Evolutionary conservation across 768 basidiomycete genomes (phyloP).

Genomic region (Gloeostereum incarnatum): DNA sequence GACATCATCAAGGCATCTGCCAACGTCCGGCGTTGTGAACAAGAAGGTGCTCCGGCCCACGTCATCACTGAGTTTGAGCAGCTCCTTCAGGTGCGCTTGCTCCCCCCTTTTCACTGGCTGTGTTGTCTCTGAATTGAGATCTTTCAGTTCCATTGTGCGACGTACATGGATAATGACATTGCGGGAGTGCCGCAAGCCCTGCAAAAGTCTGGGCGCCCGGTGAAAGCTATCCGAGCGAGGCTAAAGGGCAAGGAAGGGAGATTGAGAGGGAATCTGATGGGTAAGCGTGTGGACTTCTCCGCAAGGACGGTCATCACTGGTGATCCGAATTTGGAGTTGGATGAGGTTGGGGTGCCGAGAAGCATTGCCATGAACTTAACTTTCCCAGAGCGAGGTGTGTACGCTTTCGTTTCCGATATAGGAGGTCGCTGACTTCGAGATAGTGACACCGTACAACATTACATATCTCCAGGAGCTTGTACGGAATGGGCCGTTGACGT

Average conservation of each 20-base stretch:
- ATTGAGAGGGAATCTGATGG: slow-evolving; percentile 97
- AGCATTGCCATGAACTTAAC: slow-evolving; percentile 98
- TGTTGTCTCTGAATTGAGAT: slow-evolving; percentile 1
- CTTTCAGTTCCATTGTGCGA: slow-evolving; percentile 92
- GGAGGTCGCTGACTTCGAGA: slow-evolving; percentile 6
- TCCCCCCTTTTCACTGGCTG: neutral
- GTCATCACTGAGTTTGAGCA: slow-evolving; percentile 96
- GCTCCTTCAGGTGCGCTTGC: slow-evolving; percentile 70
- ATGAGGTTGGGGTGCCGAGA: slow-evolving; percentile 93
- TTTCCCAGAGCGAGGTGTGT: slow-evolving; percentile 87
- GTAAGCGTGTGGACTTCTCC: slow-evolving; percentile 98
- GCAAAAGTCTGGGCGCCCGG: slow-evolving; percentile 94
- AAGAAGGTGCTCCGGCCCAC: slow-evolving; percentile 94
- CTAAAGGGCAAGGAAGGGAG: slow-evolving; percentile 99
- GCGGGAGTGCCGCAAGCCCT: slow-evolving; percentile 96
- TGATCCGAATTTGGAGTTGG: slow-evolving; percentile 92
- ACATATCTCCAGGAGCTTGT: slow-evolving; percentile 90
- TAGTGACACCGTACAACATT: slow-evolving; percentile 97
- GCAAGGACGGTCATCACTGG: slow-evolving; percentile 99
- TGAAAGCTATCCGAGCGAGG: slow-evolving; percentile 96
- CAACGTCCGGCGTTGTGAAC: slow-evolving; percentile 85
- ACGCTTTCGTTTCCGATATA: neutral
- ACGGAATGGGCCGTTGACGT: slow-evolving; percentile 86
- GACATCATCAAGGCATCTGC: slow-evolving; percentile 95
- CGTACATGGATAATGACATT: slow-evolving; percentile 99